Evolutionary conservation across 176 grass and related monocot genomes (phyloP).

Genomic region (Avena atlantica): DNA sequence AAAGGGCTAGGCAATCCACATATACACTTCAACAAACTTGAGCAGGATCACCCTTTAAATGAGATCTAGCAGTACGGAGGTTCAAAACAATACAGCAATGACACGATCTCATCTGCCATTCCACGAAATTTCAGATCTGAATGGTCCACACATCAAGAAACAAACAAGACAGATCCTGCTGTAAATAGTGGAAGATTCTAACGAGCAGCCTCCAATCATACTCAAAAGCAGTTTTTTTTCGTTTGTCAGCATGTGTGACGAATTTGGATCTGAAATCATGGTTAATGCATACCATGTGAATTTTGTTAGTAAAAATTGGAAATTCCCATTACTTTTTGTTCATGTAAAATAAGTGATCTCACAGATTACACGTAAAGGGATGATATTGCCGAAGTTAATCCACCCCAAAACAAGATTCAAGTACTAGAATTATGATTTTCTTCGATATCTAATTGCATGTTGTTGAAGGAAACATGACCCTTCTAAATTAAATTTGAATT

Average conservation of each 20-base stretch:
- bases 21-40: neutral
- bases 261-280: neutral
- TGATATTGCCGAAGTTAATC: neutral
- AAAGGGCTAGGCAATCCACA: too few relatives aligned
- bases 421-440: constrained; percentile 26
- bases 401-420: constrained; percentile 38
- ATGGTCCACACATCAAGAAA: neutral
- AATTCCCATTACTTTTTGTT: neutral
- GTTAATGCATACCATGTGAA: constrained; percentile 14
- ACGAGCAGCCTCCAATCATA: neutral
- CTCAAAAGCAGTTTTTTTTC: neutral
- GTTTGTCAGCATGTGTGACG: neutral
- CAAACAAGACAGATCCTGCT: neutral
- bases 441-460: constrained; percentile 5
- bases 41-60: neutral
- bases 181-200: neutral
- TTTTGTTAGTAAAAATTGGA: neutral
- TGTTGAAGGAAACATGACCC: constrained; percentile 5
- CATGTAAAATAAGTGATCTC: constrained; percentile 4
- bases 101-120: constrained; percentile 2
- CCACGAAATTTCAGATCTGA: neutral
- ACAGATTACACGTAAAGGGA: constrained; percentile 7
- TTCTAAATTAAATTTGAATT: constrained; percentile 24
- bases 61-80: constrained; percentile 11
- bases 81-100: neutral